A percentile compares a stretch with the other conserved stretches of the same genome.
Evolutionary conservation across 148 eudicot species (phyloP).

Genomic region (Talinum fruticosum): DNA sequence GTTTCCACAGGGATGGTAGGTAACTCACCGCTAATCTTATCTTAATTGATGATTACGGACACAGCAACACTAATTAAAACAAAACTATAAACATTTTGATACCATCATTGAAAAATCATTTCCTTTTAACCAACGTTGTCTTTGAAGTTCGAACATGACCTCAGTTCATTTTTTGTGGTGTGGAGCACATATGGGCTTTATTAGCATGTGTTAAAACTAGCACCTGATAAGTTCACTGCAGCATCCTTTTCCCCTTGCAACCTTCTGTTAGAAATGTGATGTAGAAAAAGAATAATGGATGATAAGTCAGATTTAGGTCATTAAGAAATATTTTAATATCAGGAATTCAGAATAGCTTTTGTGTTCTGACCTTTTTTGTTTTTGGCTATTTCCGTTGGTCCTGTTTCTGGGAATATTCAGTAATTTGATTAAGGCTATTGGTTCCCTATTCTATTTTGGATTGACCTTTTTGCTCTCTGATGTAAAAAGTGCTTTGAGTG

Average conservation of each 20-base stretch:
- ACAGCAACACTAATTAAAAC: too few species aligned
- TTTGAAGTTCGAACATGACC: background rate
- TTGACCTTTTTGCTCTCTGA: too few species aligned
- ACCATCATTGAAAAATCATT: background rate
- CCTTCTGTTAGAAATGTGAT: background rate
- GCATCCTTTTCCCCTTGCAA: background rate
- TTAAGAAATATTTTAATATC: too few species aligned
- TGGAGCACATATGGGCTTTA: background rate
- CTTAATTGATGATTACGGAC: too few species aligned
- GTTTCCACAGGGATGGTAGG: too few species aligned
- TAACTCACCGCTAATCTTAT: too few species aligned
- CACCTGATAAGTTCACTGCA: background rate
- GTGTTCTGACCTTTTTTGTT: background rate
- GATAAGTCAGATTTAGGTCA: background rate
- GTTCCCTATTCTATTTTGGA: too few species aligned
- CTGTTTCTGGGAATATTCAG: background rate
- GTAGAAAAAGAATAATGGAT: background rate
- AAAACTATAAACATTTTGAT: background rate
- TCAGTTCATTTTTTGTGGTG: background rate
- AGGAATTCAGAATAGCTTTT: background rate
- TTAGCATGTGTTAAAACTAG: background rate
- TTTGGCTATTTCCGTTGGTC: background rate
- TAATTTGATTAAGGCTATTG: background rate
- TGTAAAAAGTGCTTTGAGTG: too few species aligned
- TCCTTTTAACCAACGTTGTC: background rate